Conservation (phyloP, 2,329 filamentous ascomycete species). For the Ophiostoma sp. region DNA sequence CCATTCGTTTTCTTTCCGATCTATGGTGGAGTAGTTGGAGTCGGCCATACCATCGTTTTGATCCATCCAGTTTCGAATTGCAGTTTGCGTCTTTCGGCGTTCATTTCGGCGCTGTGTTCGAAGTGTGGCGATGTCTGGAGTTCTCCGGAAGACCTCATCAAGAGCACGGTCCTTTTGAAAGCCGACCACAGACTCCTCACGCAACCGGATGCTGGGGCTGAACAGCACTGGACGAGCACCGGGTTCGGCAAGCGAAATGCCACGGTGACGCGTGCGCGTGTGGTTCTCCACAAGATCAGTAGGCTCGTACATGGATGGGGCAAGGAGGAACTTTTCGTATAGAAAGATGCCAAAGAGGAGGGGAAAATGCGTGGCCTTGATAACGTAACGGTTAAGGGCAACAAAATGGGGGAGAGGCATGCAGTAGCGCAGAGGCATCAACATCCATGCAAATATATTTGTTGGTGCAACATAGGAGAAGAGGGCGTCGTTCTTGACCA, state of each 20-base stretch:
- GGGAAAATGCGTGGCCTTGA: conserved; percentile 86
- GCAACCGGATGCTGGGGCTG: conserved; percentile 64
- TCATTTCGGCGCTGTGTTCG: conserved; percentile 57
- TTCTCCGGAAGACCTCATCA: conserved; percentile 80
- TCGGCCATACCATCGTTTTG: conserved; percentile 48
- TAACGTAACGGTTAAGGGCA: conserved; percentile 78
- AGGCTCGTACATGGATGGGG: conserved; percentile 70
- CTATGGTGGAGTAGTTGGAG: conserved; percentile 39
- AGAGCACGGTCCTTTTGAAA: conserved; percentile 85
- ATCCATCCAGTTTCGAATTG: conserved; percentile 89
- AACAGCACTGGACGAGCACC: conserved; percentile 58
- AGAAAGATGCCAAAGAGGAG: conserved; percentile 79
- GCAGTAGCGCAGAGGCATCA: conserved; percentile 74
- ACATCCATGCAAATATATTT: conserved; percentile 84
- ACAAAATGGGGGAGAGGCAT: conserved; percentile 79
- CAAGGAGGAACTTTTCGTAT: conserved; percentile 77
- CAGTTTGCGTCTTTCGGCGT: conserved; percentile 68
- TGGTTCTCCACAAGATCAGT: conserved; percentile 78
- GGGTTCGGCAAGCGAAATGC: conserved; percentile 55
- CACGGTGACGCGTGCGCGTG: conserved; percentile 44
- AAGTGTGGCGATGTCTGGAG: conserved; percentile 59
- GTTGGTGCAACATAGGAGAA: conserved; percentile 91
- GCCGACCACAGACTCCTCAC: conserved; percentile 81
- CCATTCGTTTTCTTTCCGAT: conserved; percentile 42
- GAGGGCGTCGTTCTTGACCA: conserved; percentile 95